Percentiles rank a stretch among this genome's conserved stretches.
Conservation (phyloP, 495 filamentous ascomycete genomes). For the Melanomma pulvis-pyrius region DNA sequence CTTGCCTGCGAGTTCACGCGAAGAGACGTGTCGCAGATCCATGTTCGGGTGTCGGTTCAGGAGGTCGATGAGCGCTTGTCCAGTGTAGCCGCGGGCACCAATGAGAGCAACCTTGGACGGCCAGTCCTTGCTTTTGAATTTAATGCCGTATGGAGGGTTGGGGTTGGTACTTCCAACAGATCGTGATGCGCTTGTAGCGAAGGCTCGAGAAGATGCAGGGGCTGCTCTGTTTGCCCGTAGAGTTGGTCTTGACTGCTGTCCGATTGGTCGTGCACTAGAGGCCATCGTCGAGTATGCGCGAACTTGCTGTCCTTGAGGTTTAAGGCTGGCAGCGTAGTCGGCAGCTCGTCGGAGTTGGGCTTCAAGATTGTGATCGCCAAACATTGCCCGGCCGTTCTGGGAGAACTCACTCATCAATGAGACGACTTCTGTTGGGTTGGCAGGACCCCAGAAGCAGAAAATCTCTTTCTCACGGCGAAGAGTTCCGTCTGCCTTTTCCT, state of each 20-base stretch:
- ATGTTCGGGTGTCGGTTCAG: slow-evolving; percentile 92
- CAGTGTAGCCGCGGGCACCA: slow-evolving; percentile 94
- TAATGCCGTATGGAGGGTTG: slow-evolving; percentile 93
- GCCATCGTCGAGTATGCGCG: slow-evolving; percentile 38
- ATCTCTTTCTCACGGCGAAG: slow-evolving; percentile 82
- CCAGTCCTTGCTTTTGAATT: slow-evolving; percentile 80
- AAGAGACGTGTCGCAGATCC: slow-evolving; percentile 91
- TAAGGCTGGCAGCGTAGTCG: slow-evolving; percentile 60
- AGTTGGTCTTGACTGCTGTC: slow-evolving; percentile 21
- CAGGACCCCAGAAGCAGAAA: slow-evolving; percentile 96
- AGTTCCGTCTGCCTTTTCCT: slow-evolving; percentile 94
- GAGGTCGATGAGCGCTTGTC: slow-evolving; percentile 86
- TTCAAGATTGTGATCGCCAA: slow-evolving; percentile 89
- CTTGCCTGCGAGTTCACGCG: slow-evolving; percentile 88
- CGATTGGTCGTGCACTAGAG: slow-evolving; percentile 15
- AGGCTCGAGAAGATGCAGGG: slow-evolving; percentile 46
- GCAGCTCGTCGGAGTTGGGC: slow-evolving; percentile 78
- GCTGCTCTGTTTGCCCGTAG: slow-evolving; percentile 3
- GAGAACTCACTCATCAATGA: slow-evolving; percentile 87
- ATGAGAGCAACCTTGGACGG: slow-evolving; percentile 89
- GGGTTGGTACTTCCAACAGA: slow-evolving; percentile 73
- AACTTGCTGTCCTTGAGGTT: slow-evolving; percentile 48
- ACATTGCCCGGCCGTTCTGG: slow-evolving; percentile 80
- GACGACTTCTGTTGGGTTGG: slow-evolving; percentile 81
- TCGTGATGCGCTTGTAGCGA: slow-evolving; percentile 51